Evolutionary conservation across 106 monocot genomes (phyloP).

Genomic region (Gastrodia elata): DNA sequence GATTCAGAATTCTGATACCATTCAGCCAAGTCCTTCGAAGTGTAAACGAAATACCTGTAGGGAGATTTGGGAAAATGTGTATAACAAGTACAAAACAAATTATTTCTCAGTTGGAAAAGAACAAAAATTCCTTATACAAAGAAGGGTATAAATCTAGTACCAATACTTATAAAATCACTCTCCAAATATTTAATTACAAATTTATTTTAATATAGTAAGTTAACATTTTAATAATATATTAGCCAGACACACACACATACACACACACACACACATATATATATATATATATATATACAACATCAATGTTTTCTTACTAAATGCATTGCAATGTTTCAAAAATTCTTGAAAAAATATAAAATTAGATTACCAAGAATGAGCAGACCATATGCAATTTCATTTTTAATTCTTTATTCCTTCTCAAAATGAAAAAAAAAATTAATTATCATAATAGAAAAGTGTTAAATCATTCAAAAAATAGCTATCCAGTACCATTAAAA

Average conservation of each 20-base stretch:
- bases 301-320: too few relatives aligned
- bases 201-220: too few relatives aligned
- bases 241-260: too few relatives aligned
- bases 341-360: not conserved
- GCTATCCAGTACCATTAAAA: not conserved
- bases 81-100: conserved; percentile 3
- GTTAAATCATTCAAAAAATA: not conserved
- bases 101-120: not conserved
- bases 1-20: conserved; percentile 84
- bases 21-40: conserved; percentile 72
- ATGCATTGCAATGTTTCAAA: not conserved
- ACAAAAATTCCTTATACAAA: not conserved
- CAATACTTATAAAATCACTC: not conserved
- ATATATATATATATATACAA: too few relatives aligned
- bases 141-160: not conserved
- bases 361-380: not conserved
- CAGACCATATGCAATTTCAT: not conserved
- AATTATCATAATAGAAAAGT: not conserved
- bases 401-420: not conserved
- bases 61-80: conserved; percentile 2
- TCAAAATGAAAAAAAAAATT: not conserved
- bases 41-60: conserved; percentile 72
- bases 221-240: too few relatives aligned
- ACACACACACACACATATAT: too few relatives aligned
- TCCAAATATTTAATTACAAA: not conserved